Conservation (phyloP, 495 filamentous ascomycete genomes). For the Podospora appendiculata region DNA sequence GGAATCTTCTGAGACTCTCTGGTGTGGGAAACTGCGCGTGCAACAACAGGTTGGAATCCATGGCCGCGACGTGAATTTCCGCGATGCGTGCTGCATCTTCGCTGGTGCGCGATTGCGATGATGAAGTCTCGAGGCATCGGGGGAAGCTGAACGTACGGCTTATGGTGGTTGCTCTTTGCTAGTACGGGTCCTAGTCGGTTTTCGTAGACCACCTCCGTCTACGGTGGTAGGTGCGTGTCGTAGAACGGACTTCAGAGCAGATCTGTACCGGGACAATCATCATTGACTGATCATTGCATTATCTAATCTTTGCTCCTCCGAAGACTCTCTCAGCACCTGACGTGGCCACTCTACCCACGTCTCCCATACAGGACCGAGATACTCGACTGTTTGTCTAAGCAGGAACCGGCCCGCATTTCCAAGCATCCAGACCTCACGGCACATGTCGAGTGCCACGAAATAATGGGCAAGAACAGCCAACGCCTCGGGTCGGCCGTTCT, state of each 20-base stretch:
- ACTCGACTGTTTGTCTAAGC: slow-evolving; percentile 8
- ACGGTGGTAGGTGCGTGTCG: too few relatives aligned
- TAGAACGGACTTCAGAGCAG: too few relatives aligned
- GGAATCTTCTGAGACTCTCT: slow-evolving; percentile 14
- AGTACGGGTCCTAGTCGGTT: background rate
- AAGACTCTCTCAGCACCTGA: slow-evolving; percentile 8
- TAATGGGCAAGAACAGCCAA: slow-evolving; percentile 23
- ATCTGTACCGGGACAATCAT: too few relatives aligned
- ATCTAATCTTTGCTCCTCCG: background rate
- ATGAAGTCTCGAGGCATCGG: too few relatives aligned
- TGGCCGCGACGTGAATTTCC: slow-evolving; percentile 34
- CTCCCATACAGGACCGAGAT: slow-evolving; percentile 20
- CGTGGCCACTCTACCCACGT: slow-evolving; percentile 19
- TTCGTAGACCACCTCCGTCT: too few relatives aligned
- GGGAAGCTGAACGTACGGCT: background rate
- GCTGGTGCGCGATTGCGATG: background rate
- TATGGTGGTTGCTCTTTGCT: background rate
- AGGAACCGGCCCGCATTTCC: slow-evolving; percentile 16
- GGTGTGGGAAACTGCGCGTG: slow-evolving; percentile 36
- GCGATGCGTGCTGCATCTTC: slow-evolving; percentile 33
- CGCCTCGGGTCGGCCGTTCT: slow-evolving; percentile 17
- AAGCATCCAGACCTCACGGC: slow-evolving; percentile 16
- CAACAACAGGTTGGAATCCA: slow-evolving; percentile 31
- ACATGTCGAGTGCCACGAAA: slow-evolving; percentile 19
- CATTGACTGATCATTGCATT: too few relatives aligned